A percentile compares a stretch with the other conserved stretches of the same genome.
Evolutionary conservation across 768 basidiomycete species (phyloP).

Genomic region (Leccinum disarticulatum): DNA sequence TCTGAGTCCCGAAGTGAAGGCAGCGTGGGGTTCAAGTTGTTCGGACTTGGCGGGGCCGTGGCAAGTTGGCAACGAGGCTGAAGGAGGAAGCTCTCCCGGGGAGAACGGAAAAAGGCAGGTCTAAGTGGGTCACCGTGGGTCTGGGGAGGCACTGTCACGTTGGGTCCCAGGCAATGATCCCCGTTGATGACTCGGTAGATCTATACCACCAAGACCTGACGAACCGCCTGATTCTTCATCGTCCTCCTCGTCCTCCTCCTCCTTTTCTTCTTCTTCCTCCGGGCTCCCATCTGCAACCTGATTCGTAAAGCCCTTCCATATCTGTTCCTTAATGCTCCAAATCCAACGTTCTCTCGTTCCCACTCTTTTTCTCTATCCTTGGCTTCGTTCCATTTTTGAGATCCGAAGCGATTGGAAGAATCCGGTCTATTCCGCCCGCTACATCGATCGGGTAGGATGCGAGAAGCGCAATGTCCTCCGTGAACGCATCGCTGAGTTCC

Average conservation of each 20-base stretch:
- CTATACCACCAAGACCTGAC: conserved; percentile 6
- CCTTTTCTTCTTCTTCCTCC: conserved; percentile 35
- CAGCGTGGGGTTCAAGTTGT: conserved; percentile 1
- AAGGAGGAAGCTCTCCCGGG: conserved; percentile 54
- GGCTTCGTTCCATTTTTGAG: conserved; percentile 51
- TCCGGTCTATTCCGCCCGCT: conserved; percentile 67
- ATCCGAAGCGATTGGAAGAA: conserved; percentile 68
- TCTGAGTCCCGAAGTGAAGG: conserved; percentile 23
- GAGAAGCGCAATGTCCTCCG: conserved; percentile 63
- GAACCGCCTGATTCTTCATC: conserved; percentile 24
- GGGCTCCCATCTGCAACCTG: conserved; percentile 39
- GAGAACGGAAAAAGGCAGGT: conserved; percentile 56
- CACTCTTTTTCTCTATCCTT: conserved; percentile 24
- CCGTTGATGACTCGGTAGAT: conserved; percentile 27
- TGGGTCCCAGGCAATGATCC: conserved; percentile 42
- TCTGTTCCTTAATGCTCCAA: conserved; percentile 57
- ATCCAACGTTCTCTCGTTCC: conserved; percentile 38
- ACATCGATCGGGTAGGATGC: conserved; percentile 63
- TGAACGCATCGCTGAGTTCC: conserved; percentile 62
- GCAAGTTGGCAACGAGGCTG: conserved; percentile 29
- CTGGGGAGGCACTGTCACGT: conserved; percentile 36
- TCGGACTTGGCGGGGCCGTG: conserved; percentile 36
- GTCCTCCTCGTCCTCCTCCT: conserved; percentile 29
- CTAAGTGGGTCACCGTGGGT: conserved; percentile 43
- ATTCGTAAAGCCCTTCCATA: conserved; percentile 70